Percentiles rank a stretch among this genome's conserved stretches.
These are phyloP conservation scores for Ceratobasidium sp. DNA, from an alignment of 1,284 basidiomycete species.

Conservation along the genomic window DNA sequence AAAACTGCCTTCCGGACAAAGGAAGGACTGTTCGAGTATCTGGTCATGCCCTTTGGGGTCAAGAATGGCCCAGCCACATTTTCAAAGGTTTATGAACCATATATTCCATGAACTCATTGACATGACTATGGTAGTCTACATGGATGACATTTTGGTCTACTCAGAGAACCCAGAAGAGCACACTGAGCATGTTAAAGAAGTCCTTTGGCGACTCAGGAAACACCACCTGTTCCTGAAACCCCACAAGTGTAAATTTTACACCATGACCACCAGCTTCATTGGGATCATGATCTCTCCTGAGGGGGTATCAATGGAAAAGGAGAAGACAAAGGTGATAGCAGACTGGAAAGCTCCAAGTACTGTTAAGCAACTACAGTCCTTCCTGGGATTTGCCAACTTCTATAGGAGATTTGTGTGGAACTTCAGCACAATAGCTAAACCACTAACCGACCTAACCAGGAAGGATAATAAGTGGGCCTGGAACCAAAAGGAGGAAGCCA, in stretches of 20 bases:
- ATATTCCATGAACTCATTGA: no score
- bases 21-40: slow-evolving; percentile 58
- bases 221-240: no score
- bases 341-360: slow-evolving; percentile 54
- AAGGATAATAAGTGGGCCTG: slow-evolving; percentile 50
- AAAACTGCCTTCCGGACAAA: slow-evolving; percentile 58
- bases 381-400: slow-evolving; percentile 57
- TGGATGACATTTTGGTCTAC: no score
- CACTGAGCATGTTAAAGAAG: no score
- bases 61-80: no score
- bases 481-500: slow-evolving; percentile 40
- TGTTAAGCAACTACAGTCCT: slow-evolving; percentile 52
- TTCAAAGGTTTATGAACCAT: no score
- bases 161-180: no score
- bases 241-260: neutral
- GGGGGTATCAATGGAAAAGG: slow-evolving; percentile 50
- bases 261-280: neutral
- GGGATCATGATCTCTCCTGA: neutral
- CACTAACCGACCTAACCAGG: slow-evolving; percentile 51
- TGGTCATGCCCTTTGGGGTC: slow-evolving; percentile 57
- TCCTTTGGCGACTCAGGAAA: no score
- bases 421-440: slow-evolving; percentile 52
- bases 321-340: slow-evolving; percentile 53
- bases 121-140: no score
- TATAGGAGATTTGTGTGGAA: neutral